Evolutionary conservation across 208 protist genomes (phyloP).

Genomic region (Herpetomonas samuelpessoai): DNA sequence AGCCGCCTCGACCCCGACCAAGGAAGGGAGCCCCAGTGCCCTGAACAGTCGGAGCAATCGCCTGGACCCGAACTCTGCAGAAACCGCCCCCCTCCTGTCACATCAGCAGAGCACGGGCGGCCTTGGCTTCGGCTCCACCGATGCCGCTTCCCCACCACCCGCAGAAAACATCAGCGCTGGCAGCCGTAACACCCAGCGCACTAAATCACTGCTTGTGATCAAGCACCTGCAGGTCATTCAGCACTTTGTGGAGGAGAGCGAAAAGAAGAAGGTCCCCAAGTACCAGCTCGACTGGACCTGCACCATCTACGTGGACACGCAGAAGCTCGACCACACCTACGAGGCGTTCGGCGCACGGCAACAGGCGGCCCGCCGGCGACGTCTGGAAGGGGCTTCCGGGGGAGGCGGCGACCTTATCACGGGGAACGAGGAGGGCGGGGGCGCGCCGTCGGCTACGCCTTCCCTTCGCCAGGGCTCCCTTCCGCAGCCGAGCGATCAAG

Average conservation of each 20-base stretch:
- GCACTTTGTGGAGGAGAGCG: slow-evolving; percentile 44
- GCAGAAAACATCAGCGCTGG: neutral
- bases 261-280: slow-evolving; percentile 26
- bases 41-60: neutral
- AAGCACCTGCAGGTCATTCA: slow-evolving; percentile 53
- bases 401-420: neutral
- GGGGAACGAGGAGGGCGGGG: neutral
- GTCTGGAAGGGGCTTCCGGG: neutral
- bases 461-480: neutral
- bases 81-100: neutral
- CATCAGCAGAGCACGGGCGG: neutral
- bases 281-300: slow-evolving; percentile 63
- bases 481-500: neutral
- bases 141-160: neutral
- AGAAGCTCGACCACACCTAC: slow-evolving; percentile 16
- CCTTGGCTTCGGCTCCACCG: neutral
- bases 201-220: slow-evolving; percentile 30
- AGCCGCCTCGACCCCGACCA: neutral
- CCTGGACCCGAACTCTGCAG: neutral
- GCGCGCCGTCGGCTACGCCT: neutral
- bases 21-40: neutral
- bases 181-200: neutral
- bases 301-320: slow-evolving; percentile 39
- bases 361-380: slow-evolving; percentile 1
- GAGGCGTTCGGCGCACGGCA: slow-evolving; percentile 5